Base-by-base conservation (phyloP, 106 monocot genomes). In the Xerophyta viscosa region DNA sequence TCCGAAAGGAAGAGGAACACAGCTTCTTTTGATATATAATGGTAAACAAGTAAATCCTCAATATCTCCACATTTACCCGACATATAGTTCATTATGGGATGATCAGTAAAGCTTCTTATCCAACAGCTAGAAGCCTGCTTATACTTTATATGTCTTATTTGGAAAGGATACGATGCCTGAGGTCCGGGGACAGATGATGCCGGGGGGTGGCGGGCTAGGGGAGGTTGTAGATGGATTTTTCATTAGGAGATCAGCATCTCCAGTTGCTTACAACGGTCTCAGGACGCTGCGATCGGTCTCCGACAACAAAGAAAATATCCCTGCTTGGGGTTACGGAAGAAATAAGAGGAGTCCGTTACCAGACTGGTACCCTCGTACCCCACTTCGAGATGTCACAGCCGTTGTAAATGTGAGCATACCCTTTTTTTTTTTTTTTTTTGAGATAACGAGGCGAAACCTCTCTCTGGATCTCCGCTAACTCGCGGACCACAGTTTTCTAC, bases 321-420 rank as follows among this genome's bases (percentile, higher is more conserved):
- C 39, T 0, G 39, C 58, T 14, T 26, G 41, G 41, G 7, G 24
- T 2, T 27, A 41, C n/a, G 24, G 6, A 4, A 24, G 58, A 13
- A 12, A 25, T 26, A 33, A 23, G 25, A 42, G 24, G 58, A 58
- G 58, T 26, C 58, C 58, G 18, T 18, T 58, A 23, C 58, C 58
- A 1, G 43, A 6, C 3, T 58, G 58, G 58, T 58, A 42, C 58
- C 58, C 58, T 25, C 58, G 58, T n/a, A 58, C 58, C n/a, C 58
- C 58, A 17, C 58, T 58, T 27, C 41, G 58, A 24, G 58, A 58
- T 42, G 43, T 58, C 58, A 58, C 58, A 1, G 41, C 15, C 22
- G 26, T 58, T 36, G 58, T 58, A n/a, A 41, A 42, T 42, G 58
- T 58, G 26, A 43, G 58, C 7, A 25, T 8, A 41, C 2, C 8